These are phyloP conservation scores for Blumeriella jaapii DNA, from an alignment of 2,329 filamentous ascomycete genomes.

Conservation along the genomic window DNA sequence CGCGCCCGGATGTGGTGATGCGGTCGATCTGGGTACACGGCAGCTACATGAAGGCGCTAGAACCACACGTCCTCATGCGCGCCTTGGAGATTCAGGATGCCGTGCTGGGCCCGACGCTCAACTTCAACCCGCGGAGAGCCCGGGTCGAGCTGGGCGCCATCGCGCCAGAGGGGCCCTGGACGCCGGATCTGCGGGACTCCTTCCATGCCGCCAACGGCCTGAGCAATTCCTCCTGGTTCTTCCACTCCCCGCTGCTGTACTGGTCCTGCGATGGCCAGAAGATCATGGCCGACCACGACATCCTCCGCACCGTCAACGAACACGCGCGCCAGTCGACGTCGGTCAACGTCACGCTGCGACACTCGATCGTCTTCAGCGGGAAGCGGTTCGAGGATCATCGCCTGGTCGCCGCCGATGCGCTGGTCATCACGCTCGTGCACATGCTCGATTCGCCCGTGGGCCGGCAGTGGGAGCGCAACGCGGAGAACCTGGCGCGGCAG, in stretches of 20 bases:
- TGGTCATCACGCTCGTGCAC: slow-evolving; percentile 69
- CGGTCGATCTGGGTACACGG: slow-evolving; percentile 71
- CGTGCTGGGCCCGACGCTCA: slow-evolving; percentile 48
- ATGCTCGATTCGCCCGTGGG: slow-evolving; percentile 52
- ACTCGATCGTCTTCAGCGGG: slow-evolving; percentile 74
- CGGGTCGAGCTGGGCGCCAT: slow-evolving; percentile 8
- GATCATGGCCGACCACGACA: slow-evolving; percentile 48
- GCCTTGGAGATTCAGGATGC: slow-evolving; percentile 60
- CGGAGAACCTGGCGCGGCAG: slow-evolving; percentile 40
- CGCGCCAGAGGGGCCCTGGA: slow-evolving; percentile 19
- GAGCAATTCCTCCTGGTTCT: slow-evolving; percentile 58
- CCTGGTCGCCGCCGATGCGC: slow-evolving; percentile 61
- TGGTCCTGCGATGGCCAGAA: slow-evolving; percentile 56
- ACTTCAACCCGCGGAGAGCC: slow-evolving; percentile 40
- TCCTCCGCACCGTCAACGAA: slow-evolving; percentile 59
- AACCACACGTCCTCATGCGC: slow-evolving; percentile 50
- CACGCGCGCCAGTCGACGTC: slow-evolving; percentile 49
- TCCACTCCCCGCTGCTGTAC: slow-evolving; percentile 73
- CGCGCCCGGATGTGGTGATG: slow-evolving; percentile 62
- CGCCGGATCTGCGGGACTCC: slow-evolving; percentile 35
- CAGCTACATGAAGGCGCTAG: slow-evolving; percentile 66
- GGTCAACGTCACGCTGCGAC: slow-evolving; percentile 62
- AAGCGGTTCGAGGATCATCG: slow-evolving; percentile 59
- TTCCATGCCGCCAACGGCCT: slow-evolving; percentile 49
- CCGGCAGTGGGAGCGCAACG: slow-evolving; percentile 51